A percentile compares a stretch with the other conserved stretches of the same genome.
Evolutionary conservation across 441 rosid species (phyloP).

Genomic region (Kokia cookei): DNA sequence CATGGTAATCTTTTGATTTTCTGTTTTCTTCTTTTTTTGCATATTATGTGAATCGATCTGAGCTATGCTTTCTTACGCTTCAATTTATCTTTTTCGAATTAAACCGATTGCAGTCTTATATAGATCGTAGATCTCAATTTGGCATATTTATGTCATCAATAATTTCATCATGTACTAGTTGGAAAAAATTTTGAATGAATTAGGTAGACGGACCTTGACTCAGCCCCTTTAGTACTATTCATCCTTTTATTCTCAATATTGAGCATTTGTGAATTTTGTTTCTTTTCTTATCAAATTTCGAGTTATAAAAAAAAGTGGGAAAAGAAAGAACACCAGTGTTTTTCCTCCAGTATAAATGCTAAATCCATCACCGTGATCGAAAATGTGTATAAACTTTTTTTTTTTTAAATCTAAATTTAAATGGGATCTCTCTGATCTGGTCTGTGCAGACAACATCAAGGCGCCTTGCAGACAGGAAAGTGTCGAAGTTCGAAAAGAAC

Average conservation of each 20-base stretch:
- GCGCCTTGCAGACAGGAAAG: constrained; percentile 75
- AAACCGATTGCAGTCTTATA: background rate
- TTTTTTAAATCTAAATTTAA: background rate
- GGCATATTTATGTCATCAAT: background rate
- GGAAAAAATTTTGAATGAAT: background rate
- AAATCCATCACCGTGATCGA: background rate
- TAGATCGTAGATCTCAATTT: background rate
- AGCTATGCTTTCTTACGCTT: background rate
- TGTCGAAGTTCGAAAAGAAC: constrained; percentile 77
- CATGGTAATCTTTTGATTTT: constrained; percentile 25
- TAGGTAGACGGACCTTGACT: background rate
- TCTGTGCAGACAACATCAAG: constrained; percentile 70
- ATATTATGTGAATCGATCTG: background rate
- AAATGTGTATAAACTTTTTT: background rate
- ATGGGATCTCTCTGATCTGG: background rate
- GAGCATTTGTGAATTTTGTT: background rate
- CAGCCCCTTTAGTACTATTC: background rate
- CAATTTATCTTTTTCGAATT: background rate
- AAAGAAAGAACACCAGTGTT: too few relatives aligned
- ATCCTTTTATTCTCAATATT: background rate
- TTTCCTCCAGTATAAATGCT: too few relatives aligned
- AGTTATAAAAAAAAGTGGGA: too few relatives aligned
- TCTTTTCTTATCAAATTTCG: too few relatives aligned
- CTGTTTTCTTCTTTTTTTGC: background rate
- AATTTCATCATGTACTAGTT: background rate